Base-by-base conservation (phyloP, 2,329 filamentous ascomycete species). In the Lomentospora prolificans region DNA sequence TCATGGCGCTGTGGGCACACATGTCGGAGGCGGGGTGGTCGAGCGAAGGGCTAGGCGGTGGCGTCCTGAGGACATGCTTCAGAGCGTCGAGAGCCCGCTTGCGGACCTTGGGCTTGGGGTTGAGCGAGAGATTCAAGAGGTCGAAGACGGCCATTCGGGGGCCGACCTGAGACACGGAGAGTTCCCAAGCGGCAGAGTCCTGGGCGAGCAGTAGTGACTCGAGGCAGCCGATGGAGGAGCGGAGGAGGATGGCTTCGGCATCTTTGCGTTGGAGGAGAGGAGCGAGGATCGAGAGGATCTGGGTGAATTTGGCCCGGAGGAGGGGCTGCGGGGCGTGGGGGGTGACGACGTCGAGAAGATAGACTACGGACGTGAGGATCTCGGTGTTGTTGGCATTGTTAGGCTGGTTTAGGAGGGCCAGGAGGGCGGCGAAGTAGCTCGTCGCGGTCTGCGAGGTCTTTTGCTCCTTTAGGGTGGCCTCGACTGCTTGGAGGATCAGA, bases 11-110 rank as follows among this genome's bases (percentile, higher is more conserved):
- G 70, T 96, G 89, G 17, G 94, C 94, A 72, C 92, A 97, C 84
- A 97, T 92, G 67, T 96, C 91, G 50, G 92, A 88, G 25, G 90
- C 94, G 1, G 94, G 94, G 67, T 99, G 94, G 62, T 99, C 94
- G 58, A 96, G 73, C 3, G 89, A 91, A 1, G 94, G 94, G 60
- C 89, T 96, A 0, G 92, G 91, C 0, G 94, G 94, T 7, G 90
- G 89, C 59, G 84, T 87, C 69, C 86, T 85, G 57, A 99, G 79
- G 3, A 99, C 84, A 60, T 86, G 88, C 55, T 85, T 84, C 61
- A 99, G 71, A 2, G 91, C 90, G 66, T 97, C 92, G 69, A 95
- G 89, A 5, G 94, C 90, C 69, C 91, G 79, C 80, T 94, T 96
- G 63, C 94, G 82, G 51, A 97, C 90, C 74, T 99, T 99, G 2